Base-by-base conservation (phyloP, 805 yeast species). In the Wilhelminamyces savonicus region DNA sequence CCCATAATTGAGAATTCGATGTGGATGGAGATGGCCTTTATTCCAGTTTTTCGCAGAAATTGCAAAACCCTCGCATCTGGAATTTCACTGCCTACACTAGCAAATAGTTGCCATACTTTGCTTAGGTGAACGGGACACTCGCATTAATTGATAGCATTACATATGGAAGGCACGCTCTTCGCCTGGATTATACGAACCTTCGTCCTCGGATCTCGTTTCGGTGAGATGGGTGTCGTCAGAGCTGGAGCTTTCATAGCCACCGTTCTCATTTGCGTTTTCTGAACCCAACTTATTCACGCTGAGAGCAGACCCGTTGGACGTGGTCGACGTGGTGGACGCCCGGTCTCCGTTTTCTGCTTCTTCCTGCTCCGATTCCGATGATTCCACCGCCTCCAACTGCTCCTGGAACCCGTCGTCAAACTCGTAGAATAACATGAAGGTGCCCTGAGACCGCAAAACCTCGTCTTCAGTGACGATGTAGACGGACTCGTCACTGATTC, bases 401-500 rank as follows among this genome's bases (percentile, higher is more conserved):
- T 42, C 48, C n/a, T 36, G 34, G 18, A 27, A 28, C 5, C 59
- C 66, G 37, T 55, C 57, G 23, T 54, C 47, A 24, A 39, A 48
- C 50, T 88, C 97, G 52, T 90, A 90, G 48, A 90, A 90, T 43
- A 90, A 55, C 95, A 90, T 85, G 43, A 87, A 90, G 0, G 90
- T 87, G 16, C 96, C 96, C 32, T 84, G 92, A 3, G 87, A 76
- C 10, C 67, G 66, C 33, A 85, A 59, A 1, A 87, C 97, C 49
- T 88, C 95, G 3, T 71, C 71, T 50, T 85, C 95, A 9, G 77
- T 71, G 3, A 85, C 86, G 19, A 83, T 69, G 36, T 85, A 76
- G 3, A 88, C 94, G 3, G 78, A 76, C 49, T 87, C 95, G 55
- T 92, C 98, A 44, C 92, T 81, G 13, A 88, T 80, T 51, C 95